These are phyloP conservation scores for Fomitopsis pinicola DNA, from an alignment of 1,284 basidiomycete species.

Conservation along the genomic window DNA sequence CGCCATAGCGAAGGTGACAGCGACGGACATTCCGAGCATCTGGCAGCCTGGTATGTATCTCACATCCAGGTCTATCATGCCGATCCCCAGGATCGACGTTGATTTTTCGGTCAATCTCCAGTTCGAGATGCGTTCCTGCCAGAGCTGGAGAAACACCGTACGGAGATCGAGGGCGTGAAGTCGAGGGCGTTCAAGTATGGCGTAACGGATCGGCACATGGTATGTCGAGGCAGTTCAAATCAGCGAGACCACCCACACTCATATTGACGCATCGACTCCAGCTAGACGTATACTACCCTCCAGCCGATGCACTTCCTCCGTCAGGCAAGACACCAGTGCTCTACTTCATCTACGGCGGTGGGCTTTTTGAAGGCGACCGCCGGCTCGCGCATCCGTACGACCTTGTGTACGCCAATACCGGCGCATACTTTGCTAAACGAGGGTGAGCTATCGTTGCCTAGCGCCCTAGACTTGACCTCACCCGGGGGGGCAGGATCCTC, in stretches of 20 bases:
- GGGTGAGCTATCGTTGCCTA: constrained; percentile 27
- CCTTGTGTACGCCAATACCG: constrained; percentile 50
- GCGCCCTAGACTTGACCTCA: not conserved
- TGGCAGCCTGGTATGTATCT: not conserved
- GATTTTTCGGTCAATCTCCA: not conserved
- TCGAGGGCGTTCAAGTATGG: constrained; percentile 55
- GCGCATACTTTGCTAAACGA: constrained; percentile 52
- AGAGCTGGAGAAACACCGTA: constrained; percentile 35
- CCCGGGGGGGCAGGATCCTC: constrained; percentile 32
- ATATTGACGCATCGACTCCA: constrained; percentile 14
- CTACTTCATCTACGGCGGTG: constrained; percentile 63
- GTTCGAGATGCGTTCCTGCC: constrained; percentile 37
- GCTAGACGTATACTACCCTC: constrained; percentile 59
- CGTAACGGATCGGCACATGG: constrained; percentile 47
- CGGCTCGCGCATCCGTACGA: constrained; percentile 41
- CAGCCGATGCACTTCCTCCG: constrained; percentile 14
- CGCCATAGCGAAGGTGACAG: too few species aligned
- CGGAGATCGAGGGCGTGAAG: constrained; percentile 37
- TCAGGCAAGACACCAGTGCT: constrained; percentile 43
- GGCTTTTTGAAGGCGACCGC: constrained; percentile 47
- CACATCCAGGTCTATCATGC: not conserved
- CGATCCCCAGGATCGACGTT: not conserved
- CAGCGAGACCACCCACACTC: not conserved
- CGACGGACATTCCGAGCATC: not conserved
- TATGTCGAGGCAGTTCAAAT: constrained; percentile 21